Evolutionary conservation across 805 yeast species (phyloP).

Genomic region (Metschnikowia aberdeeniae): DNA sequence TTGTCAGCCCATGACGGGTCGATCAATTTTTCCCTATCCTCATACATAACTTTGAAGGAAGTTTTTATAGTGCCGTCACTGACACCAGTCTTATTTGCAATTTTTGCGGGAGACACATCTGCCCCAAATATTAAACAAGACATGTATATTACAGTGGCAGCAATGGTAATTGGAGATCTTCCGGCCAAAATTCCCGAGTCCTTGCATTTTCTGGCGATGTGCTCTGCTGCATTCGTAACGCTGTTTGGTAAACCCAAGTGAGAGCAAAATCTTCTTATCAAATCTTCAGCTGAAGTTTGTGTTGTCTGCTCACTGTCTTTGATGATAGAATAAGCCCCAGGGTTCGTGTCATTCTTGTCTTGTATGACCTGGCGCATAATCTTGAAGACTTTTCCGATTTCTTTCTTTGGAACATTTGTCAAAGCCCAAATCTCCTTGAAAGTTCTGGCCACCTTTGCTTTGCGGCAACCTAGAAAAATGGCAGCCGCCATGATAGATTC

Average conservation of each 20-base stretch:
- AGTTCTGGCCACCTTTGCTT: constrained; percentile 89
- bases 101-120: constrained; percentile 69
- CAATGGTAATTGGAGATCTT: constrained; percentile 93
- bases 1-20: constrained; percentile 71
- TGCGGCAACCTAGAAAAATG: constrained; percentile 89
- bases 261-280: constrained; percentile 93
- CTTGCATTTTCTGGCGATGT: constrained; percentile 83
- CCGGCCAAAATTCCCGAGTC: constrained; percentile 94
- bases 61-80: constrained; percentile 97
- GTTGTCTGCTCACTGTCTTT: constrained; percentile 60
- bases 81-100: constrained; percentile 91
- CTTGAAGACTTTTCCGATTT: constrained; percentile 87
- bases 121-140: constrained; percentile 84
- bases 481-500: constrained; percentile 97
- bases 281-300: constrained; percentile 89
- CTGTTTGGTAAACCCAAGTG: constrained; percentile 83
- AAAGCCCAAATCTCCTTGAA: constrained; percentile 95
- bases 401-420: constrained; percentile 90
- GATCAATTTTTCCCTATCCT: constrained; percentile 60
- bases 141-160: constrained; percentile 95
- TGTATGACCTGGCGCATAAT: constrained; percentile 62
- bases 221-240: constrained; percentile 88
- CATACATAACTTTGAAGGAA: constrained; percentile 76
- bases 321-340: constrained; percentile 35
- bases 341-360: constrained; percentile 52